Conservation (phyloP, 2,329 filamentous ascomycete genomes). For the Lasiodiplodia gonubiensis region DNA sequence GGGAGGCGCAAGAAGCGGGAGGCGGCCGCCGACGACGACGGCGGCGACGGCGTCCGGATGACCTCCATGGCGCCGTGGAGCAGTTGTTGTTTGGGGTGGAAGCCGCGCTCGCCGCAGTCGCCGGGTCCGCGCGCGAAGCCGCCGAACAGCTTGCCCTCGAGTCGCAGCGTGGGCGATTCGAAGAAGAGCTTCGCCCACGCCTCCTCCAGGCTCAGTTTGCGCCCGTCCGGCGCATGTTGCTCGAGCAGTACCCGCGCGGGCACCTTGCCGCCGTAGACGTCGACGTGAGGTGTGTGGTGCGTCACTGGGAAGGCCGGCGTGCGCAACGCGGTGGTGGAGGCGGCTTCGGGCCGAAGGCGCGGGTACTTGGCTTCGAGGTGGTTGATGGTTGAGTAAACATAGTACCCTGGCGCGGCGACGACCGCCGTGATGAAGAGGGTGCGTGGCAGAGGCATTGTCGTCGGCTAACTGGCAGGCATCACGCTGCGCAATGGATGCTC, state of each 20-base stretch:
- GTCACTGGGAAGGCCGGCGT: slow-evolving; percentile 1
- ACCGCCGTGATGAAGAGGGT: slow-evolving; percentile 2
- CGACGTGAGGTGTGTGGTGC: slow-evolving; percentile 20
- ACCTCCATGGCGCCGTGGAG: slow-evolving; percentile 16
- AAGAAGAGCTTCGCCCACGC: slow-evolving; percentile 20
- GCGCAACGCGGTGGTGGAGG: slow-evolving; percentile 7
- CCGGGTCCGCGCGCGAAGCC: background rate
- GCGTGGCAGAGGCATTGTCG: slow-evolving; percentile 1
- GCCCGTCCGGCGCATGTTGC: background rate
- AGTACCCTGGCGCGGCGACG: slow-evolving; percentile 2
- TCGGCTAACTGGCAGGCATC: background rate
- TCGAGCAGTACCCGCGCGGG: background rate
- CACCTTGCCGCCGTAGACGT: slow-evolving; percentile 13
- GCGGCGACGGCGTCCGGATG: slow-evolving; percentile 4
- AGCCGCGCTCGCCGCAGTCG: slow-evolving; percentile 23
- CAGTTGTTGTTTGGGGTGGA: background rate
- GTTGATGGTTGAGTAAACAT: slow-evolving; percentile 7
- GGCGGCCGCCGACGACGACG: background rate
- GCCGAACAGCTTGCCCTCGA: slow-evolving; percentile 9
- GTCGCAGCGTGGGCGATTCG: slow-evolving; percentile 12
- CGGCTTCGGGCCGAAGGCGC: background rate
- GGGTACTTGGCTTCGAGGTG: slow-evolving; percentile 20
- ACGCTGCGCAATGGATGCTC: background rate
- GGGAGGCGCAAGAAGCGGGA: slow-evolving; percentile 8
- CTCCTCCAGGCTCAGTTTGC: slow-evolving; percentile 4